Evolutionary conservation across 2,329 filamentous ascomycete species (phyloP).

Genomic region (Cercospora zeae-maydis): DNA sequence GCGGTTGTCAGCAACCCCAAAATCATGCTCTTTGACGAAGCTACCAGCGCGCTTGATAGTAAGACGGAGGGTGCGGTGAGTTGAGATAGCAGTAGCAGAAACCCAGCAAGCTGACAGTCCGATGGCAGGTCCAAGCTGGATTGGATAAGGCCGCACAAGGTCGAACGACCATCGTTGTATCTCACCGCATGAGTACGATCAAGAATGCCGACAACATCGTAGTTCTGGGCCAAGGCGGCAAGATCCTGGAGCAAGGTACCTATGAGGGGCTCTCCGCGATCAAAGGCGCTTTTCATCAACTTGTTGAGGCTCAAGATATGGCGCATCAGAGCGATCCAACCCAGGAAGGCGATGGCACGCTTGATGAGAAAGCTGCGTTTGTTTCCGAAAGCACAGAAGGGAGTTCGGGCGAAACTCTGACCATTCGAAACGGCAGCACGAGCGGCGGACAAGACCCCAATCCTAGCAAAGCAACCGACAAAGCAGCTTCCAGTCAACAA

Average conservation of each 20-base stretch:
- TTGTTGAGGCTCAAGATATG: constrained; percentile 13
- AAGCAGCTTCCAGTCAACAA: not conserved
- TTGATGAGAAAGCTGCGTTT: not conserved
- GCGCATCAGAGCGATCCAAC: not conserved
- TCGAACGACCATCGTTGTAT: constrained; percentile 43
- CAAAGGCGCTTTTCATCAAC: constrained; percentile 4
- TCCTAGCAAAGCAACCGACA: not conserved
- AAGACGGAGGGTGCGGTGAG: constrained; percentile 60
- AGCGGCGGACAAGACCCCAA: not conserved
- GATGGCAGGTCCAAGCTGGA: constrained; percentile 17
- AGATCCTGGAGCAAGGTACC: constrained; percentile 40
- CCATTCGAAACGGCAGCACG: not conserved
- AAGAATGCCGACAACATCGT: constrained; percentile 42
- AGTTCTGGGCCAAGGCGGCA: constrained; percentile 38
- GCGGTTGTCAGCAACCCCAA: constrained; percentile 52
- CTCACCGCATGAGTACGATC: constrained; percentile 45
- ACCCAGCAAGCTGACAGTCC: not conserved
- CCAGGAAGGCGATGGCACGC: not conserved
- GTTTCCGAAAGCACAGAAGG: not conserved
- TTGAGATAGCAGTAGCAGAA: not conserved
- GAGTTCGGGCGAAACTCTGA: not conserved
- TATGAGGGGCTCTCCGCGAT: constrained; percentile 25
- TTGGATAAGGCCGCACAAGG: constrained; percentile 26
- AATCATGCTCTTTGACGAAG: constrained; percentile 57
- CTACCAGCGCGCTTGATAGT: constrained; percentile 59